phyloP scores from a whole-genome alignment of 208 protist genomes.

The Leishmania aethiopica region DNA sequence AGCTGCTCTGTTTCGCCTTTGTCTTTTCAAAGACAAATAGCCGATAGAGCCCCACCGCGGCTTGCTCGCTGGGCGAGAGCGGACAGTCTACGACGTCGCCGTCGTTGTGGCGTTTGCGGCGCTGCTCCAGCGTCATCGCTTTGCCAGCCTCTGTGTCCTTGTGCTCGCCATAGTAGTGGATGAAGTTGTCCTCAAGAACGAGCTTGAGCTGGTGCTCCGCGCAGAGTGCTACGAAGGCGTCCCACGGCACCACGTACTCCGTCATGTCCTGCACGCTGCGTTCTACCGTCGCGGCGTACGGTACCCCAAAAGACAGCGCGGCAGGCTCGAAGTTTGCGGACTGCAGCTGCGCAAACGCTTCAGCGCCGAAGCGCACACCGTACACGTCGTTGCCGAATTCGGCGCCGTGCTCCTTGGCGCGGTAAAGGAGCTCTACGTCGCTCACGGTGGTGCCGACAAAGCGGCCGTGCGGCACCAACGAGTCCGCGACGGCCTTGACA shows the following conservation, averaged over 20 bases:
- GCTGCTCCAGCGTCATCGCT: constrained; percentile 24
- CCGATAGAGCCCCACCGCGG: constrained; percentile 56
- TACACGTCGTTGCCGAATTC: constrained; percentile 60
- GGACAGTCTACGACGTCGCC: constrained; percentile 30
- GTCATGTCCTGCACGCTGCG: constrained; percentile 59
- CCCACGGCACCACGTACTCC: constrained; percentile 82
- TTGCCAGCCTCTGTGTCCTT: constrained; percentile 40
- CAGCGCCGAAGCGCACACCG: constrained; percentile 46
- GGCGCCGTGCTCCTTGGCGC: constrained; percentile 35
- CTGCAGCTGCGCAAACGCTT: constrained; percentile 22
- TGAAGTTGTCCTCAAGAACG: constrained; percentile 46
- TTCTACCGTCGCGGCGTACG: constrained; percentile 71
- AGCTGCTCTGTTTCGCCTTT: neutral
- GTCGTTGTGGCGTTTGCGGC: constrained; percentile 24
- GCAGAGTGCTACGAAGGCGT: constrained; percentile 51
- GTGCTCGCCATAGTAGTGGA: constrained; percentile 45
- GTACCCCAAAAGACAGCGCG: constrained; percentile 44
- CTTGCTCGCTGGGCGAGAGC: constrained; percentile 41
- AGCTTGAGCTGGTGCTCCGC: constrained; percentile 40
- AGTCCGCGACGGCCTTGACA: constrained; percentile 42
- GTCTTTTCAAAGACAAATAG: constrained; percentile 72
- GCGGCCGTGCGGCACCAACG: constrained; percentile 49
- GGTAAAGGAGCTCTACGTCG: constrained; percentile 50
- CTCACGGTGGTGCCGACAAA: constrained; percentile 81
- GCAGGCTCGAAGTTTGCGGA: constrained; percentile 8